phyloP scores from a whole-genome alignment of 1,284 basidiomycete species.

The Austroboletus novae-zelandiae region DNA sequence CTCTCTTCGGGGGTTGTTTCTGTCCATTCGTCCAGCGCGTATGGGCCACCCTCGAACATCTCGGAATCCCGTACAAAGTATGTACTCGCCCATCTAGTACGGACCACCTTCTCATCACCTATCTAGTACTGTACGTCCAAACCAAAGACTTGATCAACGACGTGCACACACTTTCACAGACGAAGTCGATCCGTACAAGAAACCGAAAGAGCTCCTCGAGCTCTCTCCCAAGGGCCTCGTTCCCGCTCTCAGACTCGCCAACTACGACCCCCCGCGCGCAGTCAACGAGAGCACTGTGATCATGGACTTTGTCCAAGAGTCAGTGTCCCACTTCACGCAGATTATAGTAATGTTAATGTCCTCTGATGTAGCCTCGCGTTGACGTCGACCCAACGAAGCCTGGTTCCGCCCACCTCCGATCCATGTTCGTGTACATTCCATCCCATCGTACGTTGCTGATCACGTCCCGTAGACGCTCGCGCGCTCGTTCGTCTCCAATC shows the following conservation, averaged over 20 bases:
- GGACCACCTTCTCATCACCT: neutral
- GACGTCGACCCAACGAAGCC: constrained; percentile 43
- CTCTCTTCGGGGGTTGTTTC: constrained; percentile 41
- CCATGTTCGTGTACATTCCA: constrained; percentile 48
- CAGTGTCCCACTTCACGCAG: neutral
- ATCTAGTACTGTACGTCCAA: constrained; percentile 37
- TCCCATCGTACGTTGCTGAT: neutral
- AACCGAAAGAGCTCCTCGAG: constrained; percentile 73
- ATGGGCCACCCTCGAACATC: constrained; percentile 43
- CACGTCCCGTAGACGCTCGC: constrained; percentile 46
- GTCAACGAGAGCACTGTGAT: constrained; percentile 73
- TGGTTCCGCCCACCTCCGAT: constrained; percentile 57
- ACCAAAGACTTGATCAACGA: neutral
- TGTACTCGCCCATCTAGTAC: neutral
- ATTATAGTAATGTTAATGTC: no score
- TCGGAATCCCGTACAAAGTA: constrained; percentile 37
- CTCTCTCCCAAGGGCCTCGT: constrained; percentile 80
- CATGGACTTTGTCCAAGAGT: constrained; percentile 75
- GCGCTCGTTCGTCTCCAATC: constrained; percentile 67
- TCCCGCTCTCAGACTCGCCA: constrained; percentile 61
- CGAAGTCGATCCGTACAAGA: constrained; percentile 82
- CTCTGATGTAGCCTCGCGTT: constrained; percentile 27
- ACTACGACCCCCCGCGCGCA: constrained; percentile 49
- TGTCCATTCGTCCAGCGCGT: constrained; percentile 47
- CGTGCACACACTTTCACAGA: constrained; percentile 36